Percentiles rank a stretch among this genome's conserved stretches.
These are phyloP conservation scores for Fusarium marasasianum DNA, from an alignment of 2,329 filamentous ascomycete species.

Conservation along the genomic window DNA sequence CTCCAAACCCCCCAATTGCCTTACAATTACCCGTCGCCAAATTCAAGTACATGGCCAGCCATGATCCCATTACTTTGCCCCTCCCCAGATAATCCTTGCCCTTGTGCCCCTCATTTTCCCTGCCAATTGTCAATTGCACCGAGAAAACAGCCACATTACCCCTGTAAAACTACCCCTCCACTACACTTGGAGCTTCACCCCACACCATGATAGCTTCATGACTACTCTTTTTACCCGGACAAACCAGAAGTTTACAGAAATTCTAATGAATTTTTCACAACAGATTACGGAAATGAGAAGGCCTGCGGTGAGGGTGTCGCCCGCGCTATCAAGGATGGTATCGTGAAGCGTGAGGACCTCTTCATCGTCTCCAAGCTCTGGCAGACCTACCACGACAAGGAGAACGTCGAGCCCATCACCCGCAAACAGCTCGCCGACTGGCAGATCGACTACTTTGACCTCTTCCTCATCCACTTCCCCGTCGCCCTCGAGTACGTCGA, in stretches of 20 bases:
- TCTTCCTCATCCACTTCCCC: conserved; percentile 91
- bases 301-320: conserved; percentile 80
- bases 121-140: conserved; percentile 42
- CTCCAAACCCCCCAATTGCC: not conserved
- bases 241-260: not conserved
- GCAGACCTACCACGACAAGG: conserved; percentile 88
- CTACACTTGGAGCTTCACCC: conserved; percentile 9
- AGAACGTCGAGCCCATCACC: conserved; percentile 79
- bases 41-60: conserved; percentile 8
- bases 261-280: conserved; percentile 1
- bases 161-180: conserved; percentile 38
- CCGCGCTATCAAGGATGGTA: conserved; percentile 81
- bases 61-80: conserved; percentile 16
- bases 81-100: conserved; percentile 23
- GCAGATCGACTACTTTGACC: conserved; percentile 88
- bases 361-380: conserved; percentile 95
- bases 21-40: conserved; percentile 4
- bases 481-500: conserved; percentile 87
- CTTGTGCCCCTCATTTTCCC: conserved; percentile 15
- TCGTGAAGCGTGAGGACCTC: conserved; percentile 86
- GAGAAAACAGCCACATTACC: conserved; percentile 40
- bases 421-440: conserved; percentile 83
- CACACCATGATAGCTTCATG: conserved; percentile 31
- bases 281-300: conserved; percentile 85
- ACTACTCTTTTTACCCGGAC: conserved; percentile 9